Percentiles rank a stretch among this genome's conserved stretches.
Evolutionary conservation across 2,329 filamentous ascomycete species (phyloP).

Genomic region (Podosphaera fusca): DNA sequence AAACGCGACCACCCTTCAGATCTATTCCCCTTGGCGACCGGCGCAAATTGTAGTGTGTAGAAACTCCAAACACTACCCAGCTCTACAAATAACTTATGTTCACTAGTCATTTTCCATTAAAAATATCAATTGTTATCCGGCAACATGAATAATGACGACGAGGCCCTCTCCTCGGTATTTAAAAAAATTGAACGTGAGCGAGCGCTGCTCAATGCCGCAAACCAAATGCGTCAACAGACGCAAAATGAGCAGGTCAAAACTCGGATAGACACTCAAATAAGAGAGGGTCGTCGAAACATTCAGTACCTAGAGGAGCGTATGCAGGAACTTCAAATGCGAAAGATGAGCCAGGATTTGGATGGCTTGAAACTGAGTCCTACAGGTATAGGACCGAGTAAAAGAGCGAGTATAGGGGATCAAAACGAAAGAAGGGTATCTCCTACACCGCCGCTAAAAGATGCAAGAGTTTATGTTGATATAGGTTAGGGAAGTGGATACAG

Average conservation of each 20-base stretch:
- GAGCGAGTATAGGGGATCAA: slow-evolving; percentile 23
- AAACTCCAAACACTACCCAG: background rate
- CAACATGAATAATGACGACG: slow-evolving; percentile 36
- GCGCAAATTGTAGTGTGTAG: background rate
- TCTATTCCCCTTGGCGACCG: background rate
- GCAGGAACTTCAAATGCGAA: slow-evolving; percentile 65
- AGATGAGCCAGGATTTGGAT: slow-evolving; percentile 42
- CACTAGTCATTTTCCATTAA: background rate
- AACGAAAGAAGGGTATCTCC: slow-evolving; percentile 27
- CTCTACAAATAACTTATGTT: background rate
- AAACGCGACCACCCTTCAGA: background rate
- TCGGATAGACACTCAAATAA: slow-evolving; percentile 78
- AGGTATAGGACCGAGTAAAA: slow-evolving; percentile 18
- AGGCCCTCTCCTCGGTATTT: slow-evolving; percentile 55
- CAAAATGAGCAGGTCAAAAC: slow-evolving; percentile 82
- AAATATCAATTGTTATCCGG: background rate
- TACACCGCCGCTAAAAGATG: slow-evolving; percentile 53
- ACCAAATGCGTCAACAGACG: slow-evolving; percentile 85
- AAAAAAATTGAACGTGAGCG: slow-evolving; percentile 97
- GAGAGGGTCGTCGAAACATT: slow-evolving; percentile 79
- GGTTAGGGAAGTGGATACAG: slow-evolving; percentile 41
- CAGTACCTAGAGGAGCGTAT: slow-evolving; percentile 89
- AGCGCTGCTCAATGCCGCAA: slow-evolving; percentile 80
- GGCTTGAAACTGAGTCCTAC: slow-evolving; percentile 35
- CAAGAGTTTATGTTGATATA: slow-evolving; percentile 22